Percentiles rank a stretch among this genome's conserved stretches.
phyloP scores from a whole-genome alignment of 192 early-diverging fungal genomes.

The Podila clonocystis region DNA sequence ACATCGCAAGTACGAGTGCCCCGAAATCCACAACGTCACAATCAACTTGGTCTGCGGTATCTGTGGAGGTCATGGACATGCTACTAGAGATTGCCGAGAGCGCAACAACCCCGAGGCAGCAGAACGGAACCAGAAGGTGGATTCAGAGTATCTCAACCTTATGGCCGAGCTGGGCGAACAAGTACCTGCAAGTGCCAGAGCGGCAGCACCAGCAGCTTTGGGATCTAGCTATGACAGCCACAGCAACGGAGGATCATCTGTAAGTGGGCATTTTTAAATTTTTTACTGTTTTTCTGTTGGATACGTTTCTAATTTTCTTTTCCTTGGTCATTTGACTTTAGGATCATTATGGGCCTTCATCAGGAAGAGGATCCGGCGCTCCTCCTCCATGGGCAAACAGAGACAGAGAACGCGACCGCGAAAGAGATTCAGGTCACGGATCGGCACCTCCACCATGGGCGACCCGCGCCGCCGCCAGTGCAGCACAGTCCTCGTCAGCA shows the following conservation, averaged over 20 bases:
- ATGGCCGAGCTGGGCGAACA: slow-evolving; percentile 94
- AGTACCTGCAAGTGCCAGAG: slow-evolving; percentile 15
- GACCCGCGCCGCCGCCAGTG: slow-evolving; percentile 20
- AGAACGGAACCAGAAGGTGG: slow-evolving; percentile 84
- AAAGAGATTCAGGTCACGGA: slow-evolving; percentile 1
- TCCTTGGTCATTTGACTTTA: neutral
- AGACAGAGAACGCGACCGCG: slow-evolving; percentile 7
- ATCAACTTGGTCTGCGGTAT: slow-evolving; percentile 87
- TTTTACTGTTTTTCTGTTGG: neutral
- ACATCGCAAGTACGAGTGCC: slow-evolving; percentile 93
- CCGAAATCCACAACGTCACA: slow-evolving; percentile 88
- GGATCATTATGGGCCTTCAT: slow-evolving; percentile 33
- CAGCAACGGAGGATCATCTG: slow-evolving; percentile 21
- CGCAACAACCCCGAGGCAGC: slow-evolving; percentile 85
- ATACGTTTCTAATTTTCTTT: neutral
- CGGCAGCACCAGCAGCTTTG: slow-evolving; percentile 6
- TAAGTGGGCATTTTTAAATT: slow-evolving; percentile 4
- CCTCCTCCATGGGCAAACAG: slow-evolving; percentile 47
- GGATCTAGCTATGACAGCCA: slow-evolving; percentile 2
- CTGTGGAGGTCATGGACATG: slow-evolving; percentile 92
- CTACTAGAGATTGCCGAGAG: slow-evolving; percentile 91
- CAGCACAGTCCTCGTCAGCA: slow-evolving; percentile 19
- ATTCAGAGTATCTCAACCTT: slow-evolving; percentile 89
- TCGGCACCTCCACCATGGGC: slow-evolving; percentile 42
- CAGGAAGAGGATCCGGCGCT: slow-evolving; percentile 28